Conservation (phyloP, 352 stramenopile genomes). For the Pythium volutum region DNA sequence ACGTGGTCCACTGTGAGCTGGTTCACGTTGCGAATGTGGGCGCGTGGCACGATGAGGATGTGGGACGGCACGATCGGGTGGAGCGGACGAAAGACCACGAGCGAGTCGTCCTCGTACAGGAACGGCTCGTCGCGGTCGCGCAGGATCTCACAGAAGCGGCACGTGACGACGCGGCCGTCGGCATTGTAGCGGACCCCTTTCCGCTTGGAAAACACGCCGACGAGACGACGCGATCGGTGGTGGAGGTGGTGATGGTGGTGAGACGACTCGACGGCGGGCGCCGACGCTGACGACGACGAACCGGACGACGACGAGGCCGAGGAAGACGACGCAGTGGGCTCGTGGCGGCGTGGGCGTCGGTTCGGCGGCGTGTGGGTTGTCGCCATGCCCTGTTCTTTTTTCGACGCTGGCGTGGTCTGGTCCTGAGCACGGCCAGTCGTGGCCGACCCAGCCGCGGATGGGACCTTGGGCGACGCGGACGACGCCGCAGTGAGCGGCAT, state of each 20-base stretch:
- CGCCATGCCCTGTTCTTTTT: conserved; percentile 8
- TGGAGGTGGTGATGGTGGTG: background rate
- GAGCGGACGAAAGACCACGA: conserved; percentile 79
- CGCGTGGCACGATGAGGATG: conserved; percentile 76
- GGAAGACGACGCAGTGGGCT: conserved; percentile 10
- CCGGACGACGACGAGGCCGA: conserved; percentile 14
- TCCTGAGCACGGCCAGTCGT: conserved; percentile 12
- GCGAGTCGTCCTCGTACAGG: conserved; percentile 71
- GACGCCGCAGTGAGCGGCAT: conserved; percentile 6
- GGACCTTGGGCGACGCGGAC: background rate
- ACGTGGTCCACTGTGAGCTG: conserved; percentile 46
- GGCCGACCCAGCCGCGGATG: background rate
- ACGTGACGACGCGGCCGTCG: conserved; percentile 57
- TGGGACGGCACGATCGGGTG: conserved; percentile 64
- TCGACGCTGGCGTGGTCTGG: conserved; percentile 6
- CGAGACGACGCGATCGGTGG: conserved; percentile 15
- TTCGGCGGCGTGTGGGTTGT: background rate
- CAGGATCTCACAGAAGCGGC: conserved; percentile 83
- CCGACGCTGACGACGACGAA: background rate
- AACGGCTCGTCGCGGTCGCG: conserved; percentile 52
- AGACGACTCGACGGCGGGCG: background rate
- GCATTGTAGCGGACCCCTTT: conserved; percentile 72
- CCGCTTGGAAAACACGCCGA: conserved; percentile 27
- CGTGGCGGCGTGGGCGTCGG: background rate
- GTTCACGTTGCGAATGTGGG: conserved; percentile 81